phyloP scores from a whole-genome alignment of 495 filamentous ascomycete genomes.

The Halenospora varia region DNA sequence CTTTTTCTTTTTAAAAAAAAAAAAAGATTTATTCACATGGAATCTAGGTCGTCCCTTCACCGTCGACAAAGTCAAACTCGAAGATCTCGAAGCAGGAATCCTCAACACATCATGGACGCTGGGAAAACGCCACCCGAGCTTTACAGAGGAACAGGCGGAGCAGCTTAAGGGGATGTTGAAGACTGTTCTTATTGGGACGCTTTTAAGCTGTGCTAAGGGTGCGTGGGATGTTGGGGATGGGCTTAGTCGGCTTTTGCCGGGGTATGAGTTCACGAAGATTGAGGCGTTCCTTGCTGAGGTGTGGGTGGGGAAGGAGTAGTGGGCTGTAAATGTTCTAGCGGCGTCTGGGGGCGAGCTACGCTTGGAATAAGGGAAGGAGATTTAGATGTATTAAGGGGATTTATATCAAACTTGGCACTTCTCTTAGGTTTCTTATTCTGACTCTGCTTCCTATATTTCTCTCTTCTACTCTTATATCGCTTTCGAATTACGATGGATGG shows the following conservation, averaged over 20 bases:
- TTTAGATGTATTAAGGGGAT: no score
- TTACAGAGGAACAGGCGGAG: slow-evolving; percentile 37
- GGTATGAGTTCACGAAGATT: slow-evolving; percentile 43
- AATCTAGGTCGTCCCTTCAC: slow-evolving; percentile 33
- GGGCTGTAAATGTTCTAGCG: not conserved
- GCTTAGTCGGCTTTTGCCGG: slow-evolving; percentile 48
- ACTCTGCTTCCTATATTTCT: no score
- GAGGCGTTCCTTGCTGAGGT: slow-evolving; percentile 44
- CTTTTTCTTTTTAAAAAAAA: no score
- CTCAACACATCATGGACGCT: slow-evolving; percentile 43
- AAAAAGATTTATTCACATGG: slow-evolving; percentile 1
- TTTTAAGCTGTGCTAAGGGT: slow-evolving; percentile 36
- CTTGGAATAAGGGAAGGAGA: not conserved
- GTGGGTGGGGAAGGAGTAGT: slow-evolving; percentile 40
- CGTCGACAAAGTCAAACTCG: slow-evolving; percentile 38
- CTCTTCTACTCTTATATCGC: no score
- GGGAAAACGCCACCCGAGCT: slow-evolving; percentile 35
- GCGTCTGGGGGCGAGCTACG: not conserved
- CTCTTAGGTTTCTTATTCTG: no score
- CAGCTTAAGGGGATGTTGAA: slow-evolving; percentile 23
- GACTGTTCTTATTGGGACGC: slow-evolving; percentile 32
- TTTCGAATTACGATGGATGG: no score
- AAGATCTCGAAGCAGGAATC: slow-evolving; percentile 41
- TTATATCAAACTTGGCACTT: no score
- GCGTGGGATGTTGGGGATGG: slow-evolving; percentile 44